Conservation (phyloP, 495 filamentous ascomycete species). For the Parmelia sp. region DNA sequence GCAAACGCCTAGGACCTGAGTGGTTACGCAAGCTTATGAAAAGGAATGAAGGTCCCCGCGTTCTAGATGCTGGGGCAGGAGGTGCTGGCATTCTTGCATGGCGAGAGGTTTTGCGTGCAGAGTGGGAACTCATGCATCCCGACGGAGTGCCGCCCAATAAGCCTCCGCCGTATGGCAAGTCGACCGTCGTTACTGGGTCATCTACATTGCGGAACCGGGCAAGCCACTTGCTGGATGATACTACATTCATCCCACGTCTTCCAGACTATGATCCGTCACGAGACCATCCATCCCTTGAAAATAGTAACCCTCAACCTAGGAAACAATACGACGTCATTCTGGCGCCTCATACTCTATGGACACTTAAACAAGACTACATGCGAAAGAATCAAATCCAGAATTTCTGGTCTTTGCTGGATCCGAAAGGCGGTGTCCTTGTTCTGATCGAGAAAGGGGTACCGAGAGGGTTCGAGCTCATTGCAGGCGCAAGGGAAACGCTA, state of each 20-base stretch:
- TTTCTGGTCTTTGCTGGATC: conserved; percentile 78
- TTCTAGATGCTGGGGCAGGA: conserved; percentile 79
- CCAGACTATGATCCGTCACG: conserved; percentile 77
- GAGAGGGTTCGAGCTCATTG: conserved; percentile 86
- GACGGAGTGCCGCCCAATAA: conserved; percentile 37
- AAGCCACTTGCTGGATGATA: conserved; percentile 73
- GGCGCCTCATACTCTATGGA: conserved; percentile 74
- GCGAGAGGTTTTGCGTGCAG: conserved; percentile 72
- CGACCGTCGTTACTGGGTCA: conserved; percentile 58
- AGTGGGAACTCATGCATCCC: conserved; percentile 61
- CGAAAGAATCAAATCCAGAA: conserved; percentile 75
- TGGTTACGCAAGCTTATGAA: conserved; percentile 68
- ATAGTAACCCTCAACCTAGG: conserved; percentile 42
- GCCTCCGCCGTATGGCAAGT: conserved; percentile 48
- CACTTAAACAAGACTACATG: conserved; percentile 61
- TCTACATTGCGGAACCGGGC: conserved; percentile 66
- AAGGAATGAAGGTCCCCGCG: conserved; percentile 62
- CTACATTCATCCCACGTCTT: conserved; percentile 83
- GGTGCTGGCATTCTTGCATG: conserved; percentile 82
- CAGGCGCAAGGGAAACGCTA: conserved; percentile 69
- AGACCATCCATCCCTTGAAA: conserved; percentile 42
- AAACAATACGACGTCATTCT: conserved; percentile 89
- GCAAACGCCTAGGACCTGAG: conserved; percentile 71
- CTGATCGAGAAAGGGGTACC: conserved; percentile 88
- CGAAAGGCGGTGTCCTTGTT: conserved; percentile 79